Conservation (phyloP, 2,329 filamentous ascomycete species). For the Diaporthe aspalathi region DNA sequence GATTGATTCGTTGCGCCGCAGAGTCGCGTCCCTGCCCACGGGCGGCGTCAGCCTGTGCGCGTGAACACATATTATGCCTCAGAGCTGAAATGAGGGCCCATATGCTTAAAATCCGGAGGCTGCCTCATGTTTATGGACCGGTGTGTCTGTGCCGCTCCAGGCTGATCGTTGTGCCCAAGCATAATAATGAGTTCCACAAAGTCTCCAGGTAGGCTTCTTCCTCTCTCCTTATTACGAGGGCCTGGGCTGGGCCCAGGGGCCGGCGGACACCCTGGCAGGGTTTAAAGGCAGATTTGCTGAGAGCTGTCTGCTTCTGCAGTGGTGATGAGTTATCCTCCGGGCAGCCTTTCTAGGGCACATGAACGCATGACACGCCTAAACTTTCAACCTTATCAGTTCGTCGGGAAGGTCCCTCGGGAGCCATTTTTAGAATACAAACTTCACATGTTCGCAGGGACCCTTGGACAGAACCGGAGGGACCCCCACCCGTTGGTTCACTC, state of each 20-base stretch:
- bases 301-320: neutral
- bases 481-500: neutral
- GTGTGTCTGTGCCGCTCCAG: neutral
- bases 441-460: conserved; percentile 2
- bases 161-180: conserved; percentile 9
- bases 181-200: neutral
- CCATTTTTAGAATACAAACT: conserved; percentile 25
- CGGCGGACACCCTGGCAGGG: neutral
- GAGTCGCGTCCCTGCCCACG: neutral
- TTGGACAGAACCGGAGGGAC: neutral
- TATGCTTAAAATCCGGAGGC: conserved; percentile 12
- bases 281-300: conserved; percentile 7
- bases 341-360: conserved; percentile 23
- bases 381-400: conserved; percentile 29
- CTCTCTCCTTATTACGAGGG: neutral
- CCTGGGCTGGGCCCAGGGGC: neutral
- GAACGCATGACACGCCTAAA: conserved; percentile 21
- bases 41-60: neutral
- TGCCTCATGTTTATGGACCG: conserved; percentile 16
- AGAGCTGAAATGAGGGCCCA: conserved; percentile 18
- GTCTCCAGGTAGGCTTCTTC: neutral
- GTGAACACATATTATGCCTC: conserved; percentile 17
- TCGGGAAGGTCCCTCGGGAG: conserved; percentile 19
- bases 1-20: neutral
- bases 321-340: conserved; percentile 16